These are phyloP conservation scores for Tillandsia leiboldiana DNA, from an alignment of 176 grass and related monocot species.

Conservation along the genomic window DNA sequence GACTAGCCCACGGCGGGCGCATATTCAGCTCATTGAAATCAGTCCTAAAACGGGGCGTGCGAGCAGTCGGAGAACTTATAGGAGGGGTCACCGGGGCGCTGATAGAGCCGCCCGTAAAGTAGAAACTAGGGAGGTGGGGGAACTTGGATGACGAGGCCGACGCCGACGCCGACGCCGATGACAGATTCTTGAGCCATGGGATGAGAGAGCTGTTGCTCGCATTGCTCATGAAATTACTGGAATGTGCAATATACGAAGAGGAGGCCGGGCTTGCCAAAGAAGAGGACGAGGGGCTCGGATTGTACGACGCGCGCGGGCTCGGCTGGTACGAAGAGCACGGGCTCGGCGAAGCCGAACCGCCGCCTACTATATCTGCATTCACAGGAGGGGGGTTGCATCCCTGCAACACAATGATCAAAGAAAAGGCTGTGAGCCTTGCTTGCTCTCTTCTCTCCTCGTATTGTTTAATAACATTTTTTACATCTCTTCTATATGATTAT, in stretches of 20 bases:
- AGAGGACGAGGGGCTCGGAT: conserved; percentile 36
- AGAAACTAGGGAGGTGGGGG: conserved; percentile 47
- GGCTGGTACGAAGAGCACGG: conserved; percentile 41
- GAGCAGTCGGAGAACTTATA: conserved; percentile 25
- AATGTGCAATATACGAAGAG: conserved; percentile 38
- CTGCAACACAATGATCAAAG: conserved; percentile 18
- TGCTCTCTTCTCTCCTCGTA: too few species aligned
- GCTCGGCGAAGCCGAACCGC: conserved; percentile 32
- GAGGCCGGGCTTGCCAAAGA: conserved; percentile 47
- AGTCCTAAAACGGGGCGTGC: conserved; percentile 18
- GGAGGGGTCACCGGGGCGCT: conserved; percentile 65
- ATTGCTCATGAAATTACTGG: conserved; percentile 25
- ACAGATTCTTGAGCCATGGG: conserved; percentile 56
- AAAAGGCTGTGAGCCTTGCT: too few species aligned
- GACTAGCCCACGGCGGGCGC: conserved; percentile 26
- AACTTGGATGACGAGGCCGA: conserved; percentile 49
- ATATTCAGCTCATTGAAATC: conserved; percentile 34
- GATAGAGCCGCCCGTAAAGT: conserved; percentile 26
- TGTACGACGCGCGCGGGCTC: conserved; percentile 39
- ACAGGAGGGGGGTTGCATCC: conserved; percentile 55
- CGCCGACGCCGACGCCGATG: conserved; percentile 6
- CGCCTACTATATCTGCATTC: conserved; percentile 13
- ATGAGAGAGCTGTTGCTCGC: conserved; percentile 30
- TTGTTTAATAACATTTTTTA: too few species aligned
- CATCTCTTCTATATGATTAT: too few species aligned